These are phyloP conservation scores for Xerocomellus intermedius DNA, from an alignment of 768 basidiomycete species.

Conservation along the genomic window DNA sequence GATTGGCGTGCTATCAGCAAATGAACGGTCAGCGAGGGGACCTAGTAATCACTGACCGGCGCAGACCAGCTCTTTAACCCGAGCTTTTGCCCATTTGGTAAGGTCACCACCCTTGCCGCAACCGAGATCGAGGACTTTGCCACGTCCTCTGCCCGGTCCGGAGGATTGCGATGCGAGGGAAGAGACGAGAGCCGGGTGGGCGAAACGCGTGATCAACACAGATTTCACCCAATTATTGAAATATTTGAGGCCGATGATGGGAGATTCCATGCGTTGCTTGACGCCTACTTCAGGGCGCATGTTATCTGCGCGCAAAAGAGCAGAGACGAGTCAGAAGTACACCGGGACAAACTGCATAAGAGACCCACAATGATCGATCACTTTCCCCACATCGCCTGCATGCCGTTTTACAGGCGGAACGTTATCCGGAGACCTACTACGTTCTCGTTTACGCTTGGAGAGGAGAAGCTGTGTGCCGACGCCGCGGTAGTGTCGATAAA, in stretches of 20 bases:
- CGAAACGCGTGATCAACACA: conserved; percentile 89
- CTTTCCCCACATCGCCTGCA: conserved; percentile 68
- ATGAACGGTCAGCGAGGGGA: neutral
- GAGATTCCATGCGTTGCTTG: conserved; percentile 78
- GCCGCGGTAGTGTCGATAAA: conserved; percentile 56
- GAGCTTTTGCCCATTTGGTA: conserved; percentile 91
- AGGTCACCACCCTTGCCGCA: conserved; percentile 99
- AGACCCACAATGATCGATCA: conserved; percentile 76
- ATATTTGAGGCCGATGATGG: conserved; percentile 93
- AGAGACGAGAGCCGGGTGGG: conserved; percentile 61
- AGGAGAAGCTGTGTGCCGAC: conserved; percentile 51
- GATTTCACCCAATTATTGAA: conserved; percentile 99
- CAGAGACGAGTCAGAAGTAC: conserved; percentile 3
- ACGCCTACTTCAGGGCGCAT: conserved; percentile 89
- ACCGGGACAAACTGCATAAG: neutral
- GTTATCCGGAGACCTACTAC: conserved; percentile 39
- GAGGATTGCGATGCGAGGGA: conserved; percentile 31
- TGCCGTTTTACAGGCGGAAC: conserved; percentile 48
- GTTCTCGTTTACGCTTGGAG: conserved; percentile 52
- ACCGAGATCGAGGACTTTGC: conserved; percentile 92
- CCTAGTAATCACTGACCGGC: conserved; percentile 56
- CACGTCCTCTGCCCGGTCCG: conserved; percentile 37
- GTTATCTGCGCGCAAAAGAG: conserved; percentile 61
- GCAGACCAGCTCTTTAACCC: conserved; percentile 73
- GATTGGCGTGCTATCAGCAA: neutral